A percentile compares a stretch with the other conserved stretches of the same genome.
Conservation (phyloP, 306 rosid genomes). For the Ormosia semicastrata region DNA sequence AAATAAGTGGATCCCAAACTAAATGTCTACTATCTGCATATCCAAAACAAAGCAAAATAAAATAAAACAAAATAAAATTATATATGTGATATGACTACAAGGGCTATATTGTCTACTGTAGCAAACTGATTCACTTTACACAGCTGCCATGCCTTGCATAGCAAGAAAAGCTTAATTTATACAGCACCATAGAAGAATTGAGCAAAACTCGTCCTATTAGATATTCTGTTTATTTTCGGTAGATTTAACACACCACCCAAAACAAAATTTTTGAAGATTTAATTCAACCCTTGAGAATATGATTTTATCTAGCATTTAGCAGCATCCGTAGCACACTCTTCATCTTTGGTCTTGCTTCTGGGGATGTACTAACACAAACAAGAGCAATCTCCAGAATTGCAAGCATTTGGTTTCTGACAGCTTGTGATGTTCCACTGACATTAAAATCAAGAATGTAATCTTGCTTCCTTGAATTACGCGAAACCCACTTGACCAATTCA, state of each 20-base stretch:
- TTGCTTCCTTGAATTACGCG: conserved; percentile 41
- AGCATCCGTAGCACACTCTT: conserved; percentile 75
- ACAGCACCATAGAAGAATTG: not conserved
- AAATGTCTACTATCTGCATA: not conserved
- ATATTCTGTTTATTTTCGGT: conserved; percentile 5
- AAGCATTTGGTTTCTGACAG: conserved; percentile 71
- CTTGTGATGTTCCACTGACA: conserved; percentile 63
- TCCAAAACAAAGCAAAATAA: not conserved
- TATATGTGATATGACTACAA: not conserved
- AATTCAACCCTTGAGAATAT: not conserved
- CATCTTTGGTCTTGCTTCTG: conserved; percentile 88
- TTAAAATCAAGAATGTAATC: conserved; percentile 64
- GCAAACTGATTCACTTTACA: conserved; percentile 10
- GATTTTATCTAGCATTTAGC: conserved; percentile 65
- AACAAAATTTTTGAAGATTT: not conserved
- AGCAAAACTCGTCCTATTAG: not conserved
- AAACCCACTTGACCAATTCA: conserved; percentile 80
- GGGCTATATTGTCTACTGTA: not conserved
- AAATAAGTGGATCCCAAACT: not conserved
- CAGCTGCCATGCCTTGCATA: not conserved
- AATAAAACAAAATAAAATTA: not conserved
- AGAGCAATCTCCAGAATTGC: conserved; percentile 68
- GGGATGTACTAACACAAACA: conserved; percentile 57
- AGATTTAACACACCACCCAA: conserved; percentile 3
- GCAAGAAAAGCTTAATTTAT: not conserved